Percentiles rank a stretch among this genome's conserved stretches.
These are phyloP conservation scores for Cystobasidium slooffiae DNA, from an alignment of 1,284 basidiomycete species.

Conservation along the genomic window DNA sequence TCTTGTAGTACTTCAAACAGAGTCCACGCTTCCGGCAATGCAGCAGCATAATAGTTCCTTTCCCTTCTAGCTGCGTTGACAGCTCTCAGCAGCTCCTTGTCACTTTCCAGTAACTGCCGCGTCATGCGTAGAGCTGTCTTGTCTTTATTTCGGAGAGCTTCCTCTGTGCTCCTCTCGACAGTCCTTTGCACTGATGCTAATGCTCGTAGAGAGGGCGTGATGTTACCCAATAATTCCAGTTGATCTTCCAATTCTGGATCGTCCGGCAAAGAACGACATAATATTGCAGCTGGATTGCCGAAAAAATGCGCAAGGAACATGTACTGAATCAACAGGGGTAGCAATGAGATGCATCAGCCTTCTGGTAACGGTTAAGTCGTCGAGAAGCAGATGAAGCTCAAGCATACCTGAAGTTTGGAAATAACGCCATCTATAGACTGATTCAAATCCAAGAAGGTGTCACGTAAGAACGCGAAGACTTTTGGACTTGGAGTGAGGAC, in stretches of 20 bases:
- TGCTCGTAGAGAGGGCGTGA: slow-evolving; percentile 1
- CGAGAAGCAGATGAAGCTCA: not conserved
- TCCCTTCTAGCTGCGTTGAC: slow-evolving; percentile 26
- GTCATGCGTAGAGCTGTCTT: not conserved
- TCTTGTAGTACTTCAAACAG: slow-evolving; percentile 26
- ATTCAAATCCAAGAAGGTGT: slow-evolving; percentile 35
- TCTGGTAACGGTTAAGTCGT: not conserved
- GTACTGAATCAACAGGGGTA: slow-evolving; percentile 17
- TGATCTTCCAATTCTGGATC: slow-evolving; percentile 12
- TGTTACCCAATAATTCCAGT: not conserved
- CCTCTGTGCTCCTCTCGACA: slow-evolving; percentile 15
- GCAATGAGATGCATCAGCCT: not conserved
- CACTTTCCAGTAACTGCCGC: not conserved
- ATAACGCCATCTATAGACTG: slow-evolving; percentile 39
- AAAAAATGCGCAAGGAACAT: slow-evolving; percentile 34
- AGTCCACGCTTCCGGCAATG: slow-evolving; percentile 28
- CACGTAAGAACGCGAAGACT: slow-evolving; percentile 22
- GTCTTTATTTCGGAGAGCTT: not conserved
- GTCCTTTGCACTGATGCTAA: slow-evolving; percentile 18
- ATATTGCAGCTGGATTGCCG: slow-evolving; percentile 19
- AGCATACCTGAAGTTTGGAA: slow-evolving; percentile 30
- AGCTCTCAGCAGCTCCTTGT: not conserved
- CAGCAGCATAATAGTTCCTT: slow-evolving; percentile 7
- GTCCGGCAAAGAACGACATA: slow-evolving; percentile 2
- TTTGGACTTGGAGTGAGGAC: slow-evolving; percentile 16